Base-by-base conservation (phyloP, 768 basidiomycete genomes). In the Cantharellus cinnabarinus region DNA sequence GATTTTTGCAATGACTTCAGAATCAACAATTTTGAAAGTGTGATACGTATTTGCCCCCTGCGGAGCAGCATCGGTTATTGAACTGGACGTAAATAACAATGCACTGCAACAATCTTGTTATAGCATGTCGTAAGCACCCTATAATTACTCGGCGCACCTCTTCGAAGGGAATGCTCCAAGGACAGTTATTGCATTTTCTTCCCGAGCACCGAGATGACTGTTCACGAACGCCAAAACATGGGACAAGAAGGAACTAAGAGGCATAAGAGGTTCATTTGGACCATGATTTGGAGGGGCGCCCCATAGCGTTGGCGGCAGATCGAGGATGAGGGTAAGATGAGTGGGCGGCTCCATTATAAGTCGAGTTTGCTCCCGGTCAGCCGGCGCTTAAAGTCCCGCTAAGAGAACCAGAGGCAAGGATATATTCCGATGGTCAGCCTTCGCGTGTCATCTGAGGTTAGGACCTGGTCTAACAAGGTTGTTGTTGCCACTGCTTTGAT, bases 131-230 rank as follows among this genome's bases (percentile, higher is more conserved):
- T 48, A 41, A 5, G 15, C 50, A 37, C 29, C 44, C 10, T 48
- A 10, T 48, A 10, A 10, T 48, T 10, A 55, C 4, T 34, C 15
- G 50, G 65, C 73, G 38, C 3, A 87, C 89, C 87, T 90, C 70
- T 82, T 82, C 29, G 79, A 80, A 1, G 87, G 86, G 53, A 90
- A 75, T 3, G 93, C 94, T 4, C 81, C 94, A 67, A 89, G 94
- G 59, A 97, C 85, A 3, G 90, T 87, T 42, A 99, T 75, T 3
- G 85, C 79, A 67, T 99, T 99, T 68, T 94, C 91, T 71, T 91
- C 84, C 63, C 83, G 80, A 62, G 80, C 78, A 1, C 91, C 91
- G 61, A 98, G 77, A 71, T 98, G 91, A 2, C 90, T 79, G 67
- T 99, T 98, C 66, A 94, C 74, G 66, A 97, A 94, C 39, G 86